Base-by-base conservation (phyloP, 208 protist species). In the Angomonas ambiguus region DNA sequence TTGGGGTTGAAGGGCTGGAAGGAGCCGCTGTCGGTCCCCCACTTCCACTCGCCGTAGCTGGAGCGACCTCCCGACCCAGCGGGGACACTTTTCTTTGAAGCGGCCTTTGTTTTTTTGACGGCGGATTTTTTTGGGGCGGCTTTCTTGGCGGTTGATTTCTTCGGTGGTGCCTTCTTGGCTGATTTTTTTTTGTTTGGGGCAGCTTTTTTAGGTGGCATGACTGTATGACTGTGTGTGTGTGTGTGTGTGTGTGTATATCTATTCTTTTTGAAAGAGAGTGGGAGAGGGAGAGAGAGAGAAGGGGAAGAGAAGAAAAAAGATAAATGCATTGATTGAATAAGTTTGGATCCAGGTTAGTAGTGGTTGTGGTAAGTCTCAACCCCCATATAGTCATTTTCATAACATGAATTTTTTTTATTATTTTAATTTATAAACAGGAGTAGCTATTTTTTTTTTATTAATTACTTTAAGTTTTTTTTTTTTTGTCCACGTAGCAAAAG, bases 181-280 rank as follows among this genome's bases (percentile, higher is more conserved):
- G 51, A 16, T 41, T 24, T 25, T 66, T 80, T 75, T 59, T 76
- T 24, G 16, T 59, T 25, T 10, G 59, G 62, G 13, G 73, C 58
- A 1, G 31, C 60, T 57, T 71, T 83, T 35, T 80, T 84, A n/a
- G 70, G 70, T 0, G 76, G 66, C 71, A 76, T 80, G 25, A n/a
- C n/a, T n/a, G n/a, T n/a, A n/a, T n/a, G n/a, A n/a, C n/a, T n/a
- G n/a, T n/a, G n/a, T n/a, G n/a, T n/a, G n/a, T n/a, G n/a, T n/a
- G n/a, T n/a, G n/a, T n/a, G n/a, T n/a, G n/a, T n/a, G n/a, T n/a
- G n/a, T n/a, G n/a, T n/a, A n/a, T n/a, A n/a, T n/a, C n/a, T n/a
- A n/a, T n/a, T n/a, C n/a, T n/a, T n/a, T n/a, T n/a, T n/a, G n/a
- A n/a, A n/a, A n/a, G n/a, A n/a, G n/a, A n/a, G n/a, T n/a, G n/a